A percentile compares a stretch with the other conserved stretches of the same genome.
Conservation (phyloP, 2,329 filamentous ascomycete species). For the Scedosporium aurantiacum region DNA sequence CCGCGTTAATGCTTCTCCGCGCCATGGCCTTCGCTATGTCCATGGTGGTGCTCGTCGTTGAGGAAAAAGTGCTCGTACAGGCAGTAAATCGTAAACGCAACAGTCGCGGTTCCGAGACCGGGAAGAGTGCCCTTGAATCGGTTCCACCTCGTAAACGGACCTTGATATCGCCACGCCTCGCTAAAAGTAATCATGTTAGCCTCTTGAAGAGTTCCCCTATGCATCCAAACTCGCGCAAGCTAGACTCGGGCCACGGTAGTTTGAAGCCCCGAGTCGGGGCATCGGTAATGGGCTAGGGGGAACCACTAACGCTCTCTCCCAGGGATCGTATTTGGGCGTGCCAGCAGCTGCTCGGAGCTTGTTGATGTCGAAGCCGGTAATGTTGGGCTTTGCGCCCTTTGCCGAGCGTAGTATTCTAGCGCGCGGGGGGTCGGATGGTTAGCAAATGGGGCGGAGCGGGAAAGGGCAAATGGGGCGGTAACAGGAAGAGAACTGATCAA, state of each 20-base stretch:
- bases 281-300: not conserved
- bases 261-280: not conserved
- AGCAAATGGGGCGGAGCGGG: not conserved
- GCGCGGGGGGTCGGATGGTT: not conserved
- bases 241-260: no score
- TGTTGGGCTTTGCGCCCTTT: constrained; percentile 52
- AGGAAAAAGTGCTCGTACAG: constrained; percentile 82
- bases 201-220: not conserved
- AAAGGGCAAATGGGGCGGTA: not conserved
- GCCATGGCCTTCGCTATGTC: constrained; percentile 32
- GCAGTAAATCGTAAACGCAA: constrained; percentile 84
- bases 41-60: constrained; percentile 54
- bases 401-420: constrained; percentile 38
- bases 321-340: constrained; percentile 52
- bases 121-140: constrained; percentile 81
- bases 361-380: constrained; percentile 86
- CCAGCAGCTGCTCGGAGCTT: constrained; percentile 65
- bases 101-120: constrained; percentile 82
- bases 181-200: constrained; percentile 35
- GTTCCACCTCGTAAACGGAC: constrained; percentile 78
- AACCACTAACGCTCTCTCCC: constrained; percentile 44
- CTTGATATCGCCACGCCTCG: constrained; percentile 90
- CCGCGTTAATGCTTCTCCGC: constrained; percentile 44
- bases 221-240: not conserved
- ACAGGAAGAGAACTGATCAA: not conserved